Evolutionary conservation across 169 alveolate species (phyloP), one percentile per base, ranked within the genome.

Genomic region (Cryptosporidium sp.): DNA sequence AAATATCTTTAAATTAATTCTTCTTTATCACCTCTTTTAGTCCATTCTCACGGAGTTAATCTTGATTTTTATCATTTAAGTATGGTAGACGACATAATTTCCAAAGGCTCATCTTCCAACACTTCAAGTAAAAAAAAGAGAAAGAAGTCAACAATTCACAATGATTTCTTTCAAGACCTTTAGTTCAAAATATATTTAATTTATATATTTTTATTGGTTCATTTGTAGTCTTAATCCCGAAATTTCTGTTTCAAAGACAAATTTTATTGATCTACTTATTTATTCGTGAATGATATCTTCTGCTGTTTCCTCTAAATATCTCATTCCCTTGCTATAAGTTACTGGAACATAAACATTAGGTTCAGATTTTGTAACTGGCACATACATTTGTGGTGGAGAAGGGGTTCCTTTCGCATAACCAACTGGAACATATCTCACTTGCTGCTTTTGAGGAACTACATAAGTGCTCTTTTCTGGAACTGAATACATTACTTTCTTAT

Each of bases 311-410:
- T 80, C 89, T 29, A 80, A 65, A 45, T 80, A 65, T 52, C 89
- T 80, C 35, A 80, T 37, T 59, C 75, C 80, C 70, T 67, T 67
- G 1, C 62, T 50, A 31, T 37, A 62, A 1, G 74, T 80, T 61
- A 80, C 89, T 21, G 89, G 89, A 61, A 80, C 75, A 67, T 80
- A 80, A 39, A 65, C 75, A 37, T 59, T 80, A 18, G 89, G 89
- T 62, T 80, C 80, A 7, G 74, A 61, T 45, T 80, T 80, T 39
- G 89, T 61, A 29, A 80, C 89, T 45, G 89, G 89, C 18, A 80
- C 89, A 80, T 80, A 80, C 89, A 80, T 80, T 65, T 80, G 89
- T 41, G 80, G 80, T 39, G 69, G 68, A 23, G 73, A 45, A 43
- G 58, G 70, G 31, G 52, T 70, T 29, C 89, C 89, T 39, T 80